These are phyloP conservation scores for Malus hybrid DNA, from an alignment of 331 rosid genomes.

Conservation along the genomic window DNA sequence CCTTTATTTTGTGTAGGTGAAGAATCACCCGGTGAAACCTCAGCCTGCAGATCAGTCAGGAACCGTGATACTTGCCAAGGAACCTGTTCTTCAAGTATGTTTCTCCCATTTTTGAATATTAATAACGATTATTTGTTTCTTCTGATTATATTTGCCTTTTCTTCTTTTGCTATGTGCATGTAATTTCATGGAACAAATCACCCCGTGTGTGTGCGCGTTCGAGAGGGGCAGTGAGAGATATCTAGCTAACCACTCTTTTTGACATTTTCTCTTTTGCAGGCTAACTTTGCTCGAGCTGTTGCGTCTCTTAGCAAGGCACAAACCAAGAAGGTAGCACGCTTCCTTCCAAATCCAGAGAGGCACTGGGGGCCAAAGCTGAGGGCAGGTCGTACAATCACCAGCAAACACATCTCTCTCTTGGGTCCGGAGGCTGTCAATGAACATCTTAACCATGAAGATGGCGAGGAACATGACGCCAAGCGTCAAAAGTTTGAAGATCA, in stretches of 20 bases:
- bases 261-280: slow-evolving; percentile 33
- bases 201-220: background rate
- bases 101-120: background rate
- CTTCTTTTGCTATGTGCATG: background rate
- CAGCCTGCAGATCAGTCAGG: slow-evolving; percentile 82
- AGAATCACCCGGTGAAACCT: slow-evolving; percentile 89
- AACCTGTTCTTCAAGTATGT: slow-evolving; percentile 84
- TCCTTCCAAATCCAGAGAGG: slow-evolving; percentile 93
- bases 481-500: slow-evolving; percentile 51
- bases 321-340: slow-evolving; percentile 79
- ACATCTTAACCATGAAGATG: slow-evolving; percentile 45
- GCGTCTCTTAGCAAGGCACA: slow-evolving; percentile 94
- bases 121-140: background rate
- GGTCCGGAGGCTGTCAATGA: slow-evolving; percentile 69
- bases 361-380: slow-evolving; percentile 98
- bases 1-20: slow-evolving; percentile 40
- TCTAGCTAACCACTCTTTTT: background rate
- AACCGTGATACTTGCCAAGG: slow-evolving; percentile 84
- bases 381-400: slow-evolving; percentile 88
- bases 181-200: background rate
- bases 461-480: slow-evolving; percentile 55
- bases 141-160: background rate
- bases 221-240: background rate
- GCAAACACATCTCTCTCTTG: slow-evolving; percentile 80
- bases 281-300: slow-evolving; percentile 82